Conservation (phyloP, 306 rosid genomes). For the Erythrophleum fordii region DNA sequence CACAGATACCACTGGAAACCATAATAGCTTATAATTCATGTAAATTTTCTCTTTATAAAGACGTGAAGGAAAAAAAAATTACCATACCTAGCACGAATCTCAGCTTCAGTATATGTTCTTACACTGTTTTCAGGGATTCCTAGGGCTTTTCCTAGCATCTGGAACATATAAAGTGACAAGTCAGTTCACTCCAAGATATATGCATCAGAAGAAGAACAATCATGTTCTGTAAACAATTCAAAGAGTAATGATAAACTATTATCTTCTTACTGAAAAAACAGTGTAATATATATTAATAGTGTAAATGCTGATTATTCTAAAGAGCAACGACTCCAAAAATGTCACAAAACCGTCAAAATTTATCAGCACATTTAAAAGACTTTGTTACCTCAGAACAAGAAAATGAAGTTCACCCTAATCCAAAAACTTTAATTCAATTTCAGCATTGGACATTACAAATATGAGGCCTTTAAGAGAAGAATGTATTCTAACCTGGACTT, state of each 20-base stretch:
- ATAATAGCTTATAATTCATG: constrained; percentile 19
- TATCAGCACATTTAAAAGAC: background rate
- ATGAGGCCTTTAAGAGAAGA: constrained; percentile 26
- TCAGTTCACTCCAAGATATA: constrained; percentile 32
- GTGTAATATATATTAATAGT: background rate
- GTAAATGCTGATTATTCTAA: background rate
- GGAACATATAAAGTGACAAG: constrained; percentile 43
- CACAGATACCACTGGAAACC: constrained; percentile 28
- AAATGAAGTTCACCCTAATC: background rate
- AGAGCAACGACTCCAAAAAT: background rate
- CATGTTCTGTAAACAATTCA: background rate
- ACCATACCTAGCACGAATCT: constrained; percentile 91
- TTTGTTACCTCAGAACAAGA: background rate
- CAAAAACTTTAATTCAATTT: background rate
- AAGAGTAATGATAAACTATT: constrained; percentile 3
- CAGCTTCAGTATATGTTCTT: constrained; percentile 91
- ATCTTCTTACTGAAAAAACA: background rate
- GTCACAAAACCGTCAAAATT: background rate
- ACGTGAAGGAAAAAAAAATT: constrained; percentile 12
- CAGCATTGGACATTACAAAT: constrained; percentile 17
- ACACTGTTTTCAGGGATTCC: constrained; percentile 89
- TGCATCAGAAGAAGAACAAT: constrained; percentile 30
- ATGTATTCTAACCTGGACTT: constrained; percentile 75
- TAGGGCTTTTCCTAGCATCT: constrained; percentile 86
- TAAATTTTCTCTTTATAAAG: constrained; percentile 7